Percentiles rank a stretch among this genome's conserved stretches.
phyloP scores from a whole-genome alignment of 2,329 filamentous ascomycete species.

The Colletotrichum cuscutae region DNA sequence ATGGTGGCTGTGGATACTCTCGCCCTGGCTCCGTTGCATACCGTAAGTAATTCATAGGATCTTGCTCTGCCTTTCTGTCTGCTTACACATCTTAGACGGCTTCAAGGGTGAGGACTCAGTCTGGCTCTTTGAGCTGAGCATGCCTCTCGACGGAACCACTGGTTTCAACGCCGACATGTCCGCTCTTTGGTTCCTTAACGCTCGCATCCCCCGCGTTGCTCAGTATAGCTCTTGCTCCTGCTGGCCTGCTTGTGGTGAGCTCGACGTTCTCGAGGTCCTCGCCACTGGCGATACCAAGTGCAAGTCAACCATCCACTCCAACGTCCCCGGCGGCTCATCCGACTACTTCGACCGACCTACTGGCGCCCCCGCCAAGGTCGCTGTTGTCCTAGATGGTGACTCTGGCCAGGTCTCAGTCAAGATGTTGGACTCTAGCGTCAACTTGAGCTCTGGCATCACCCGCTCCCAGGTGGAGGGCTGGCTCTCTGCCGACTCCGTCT shows the following conservation, averaged over 20 bases:
- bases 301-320: constrained; percentile 77
- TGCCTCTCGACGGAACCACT: constrained; percentile 70
- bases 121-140: constrained; percentile 79
- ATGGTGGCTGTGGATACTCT: constrained; percentile 53
- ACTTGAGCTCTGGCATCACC: constrained; percentile 53
- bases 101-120: constrained; percentile 71
- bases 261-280: constrained; percentile 80
- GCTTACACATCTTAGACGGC: constrained; percentile 62
- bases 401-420: constrained; percentile 66
- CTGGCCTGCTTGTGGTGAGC: constrained; percentile 79
- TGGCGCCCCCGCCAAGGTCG: constrained; percentile 68
- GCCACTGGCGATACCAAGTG: constrained; percentile 70
- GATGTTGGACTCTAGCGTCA: constrained; percentile 53
- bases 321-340: constrained; percentile 71
- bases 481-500: constrained; percentile 37
- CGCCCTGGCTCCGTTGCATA: constrained; percentile 56
- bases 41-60: constrained; percentile 43
- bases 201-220: constrained; percentile 73
- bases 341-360: constrained; percentile 78
- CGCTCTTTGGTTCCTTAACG: constrained; percentile 81
- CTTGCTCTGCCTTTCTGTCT: too few species aligned
- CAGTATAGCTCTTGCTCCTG: constrained; percentile 81
- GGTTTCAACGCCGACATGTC: constrained; percentile 73
- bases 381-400: constrained; percentile 67
- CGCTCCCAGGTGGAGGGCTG: constrained; percentile 49